Percentiles rank a stretch among this genome's conserved stretches.
Conservation (phyloP, 192 early-diverging fungal species). For the Fimicolochytrium jonesii region DNA sequence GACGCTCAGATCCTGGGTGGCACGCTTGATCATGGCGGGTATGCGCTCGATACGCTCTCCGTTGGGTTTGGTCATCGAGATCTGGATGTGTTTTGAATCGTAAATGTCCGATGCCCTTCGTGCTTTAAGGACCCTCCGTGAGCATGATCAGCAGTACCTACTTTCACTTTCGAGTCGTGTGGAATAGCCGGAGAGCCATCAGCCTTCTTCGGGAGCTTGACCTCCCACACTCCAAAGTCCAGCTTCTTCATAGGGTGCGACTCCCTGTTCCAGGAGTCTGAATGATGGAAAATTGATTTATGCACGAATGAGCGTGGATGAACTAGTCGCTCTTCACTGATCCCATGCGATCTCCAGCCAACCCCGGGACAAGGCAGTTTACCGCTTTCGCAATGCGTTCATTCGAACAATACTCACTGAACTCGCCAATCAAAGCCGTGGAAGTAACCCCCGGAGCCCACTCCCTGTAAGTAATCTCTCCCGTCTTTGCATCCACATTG, state of each 20-base stretch:
- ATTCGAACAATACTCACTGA: constrained; percentile 74
- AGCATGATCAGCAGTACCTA: constrained; percentile 15
- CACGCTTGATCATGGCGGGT: constrained; percentile 83
- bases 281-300: too few relatives aligned
- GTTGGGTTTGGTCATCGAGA: constrained; percentile 66
- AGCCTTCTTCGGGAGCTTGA: constrained; percentile 58
- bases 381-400: too few relatives aligned
- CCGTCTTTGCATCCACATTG: constrained; percentile 47
- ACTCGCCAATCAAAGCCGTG: constrained; percentile 87
- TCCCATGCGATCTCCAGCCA: too few relatives aligned
- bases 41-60: constrained; percentile 82
- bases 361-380: too few relatives aligned
- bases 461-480: constrained; percentile 83
- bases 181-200: constrained; percentile 67
- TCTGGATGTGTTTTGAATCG: constrained; percentile 36
- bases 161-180: constrained; percentile 87
- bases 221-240: constrained; percentile 79
- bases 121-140: background rate
- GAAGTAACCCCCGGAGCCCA: constrained; percentile 84
- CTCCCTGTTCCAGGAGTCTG: constrained; percentile 79
- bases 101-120: too few relatives aligned
- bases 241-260: constrained; percentile 75
- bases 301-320: too few relatives aligned
- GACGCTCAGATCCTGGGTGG: constrained; percentile 76
- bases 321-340: too few relatives aligned